These are phyloP conservation scores for Apostasia shenzhenica DNA, from an alignment of 106 monocot species.

Conservation along the genomic window DNA sequence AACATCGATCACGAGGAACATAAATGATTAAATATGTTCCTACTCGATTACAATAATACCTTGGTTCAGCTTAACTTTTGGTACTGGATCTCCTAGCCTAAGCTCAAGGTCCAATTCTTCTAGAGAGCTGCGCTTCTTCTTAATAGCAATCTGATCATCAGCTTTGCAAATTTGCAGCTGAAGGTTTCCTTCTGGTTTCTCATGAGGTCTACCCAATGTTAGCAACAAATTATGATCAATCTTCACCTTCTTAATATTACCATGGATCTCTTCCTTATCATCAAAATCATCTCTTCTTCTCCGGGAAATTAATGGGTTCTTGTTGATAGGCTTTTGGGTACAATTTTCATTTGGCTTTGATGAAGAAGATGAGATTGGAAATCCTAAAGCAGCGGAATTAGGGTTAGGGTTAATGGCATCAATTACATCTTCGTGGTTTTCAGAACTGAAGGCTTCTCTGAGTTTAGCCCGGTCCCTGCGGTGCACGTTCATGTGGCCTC, in stretches of 20 bases:
- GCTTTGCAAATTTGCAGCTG: no score
- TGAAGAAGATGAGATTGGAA: no score
- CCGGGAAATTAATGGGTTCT: no score
- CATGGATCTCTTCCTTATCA: background rate
- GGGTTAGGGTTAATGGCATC: conserved; percentile 20
- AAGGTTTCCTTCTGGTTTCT: no score
- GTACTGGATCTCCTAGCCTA: conserved; percentile 32
- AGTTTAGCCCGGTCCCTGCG: conserved; percentile 68
- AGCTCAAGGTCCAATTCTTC: conserved; percentile 68
- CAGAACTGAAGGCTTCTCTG: conserved; percentile 19
- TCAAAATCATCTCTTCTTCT: conserved; percentile 1
- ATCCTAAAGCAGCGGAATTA: background rate
- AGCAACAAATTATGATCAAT: no score
- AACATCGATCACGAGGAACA: background rate
- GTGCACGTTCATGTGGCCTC: conserved; percentile 91
- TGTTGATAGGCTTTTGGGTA: no score
- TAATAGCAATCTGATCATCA: conserved; percentile 5
- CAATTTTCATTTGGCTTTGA: no score
- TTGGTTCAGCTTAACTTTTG: conserved; percentile 25
- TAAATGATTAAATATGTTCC: background rate
- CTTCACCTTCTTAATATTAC: background rate
- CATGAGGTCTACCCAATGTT: no score
- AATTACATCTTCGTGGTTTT: conserved; percentile 4
- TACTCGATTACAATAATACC: background rate
- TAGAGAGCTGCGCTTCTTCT: conserved; percentile 17